Percentiles rank a stretch among this genome's conserved stretches.
Conservation (phyloP, 2,329 filamentous ascomycete genomes). For the Cryphonectria carpinicola region DNA sequence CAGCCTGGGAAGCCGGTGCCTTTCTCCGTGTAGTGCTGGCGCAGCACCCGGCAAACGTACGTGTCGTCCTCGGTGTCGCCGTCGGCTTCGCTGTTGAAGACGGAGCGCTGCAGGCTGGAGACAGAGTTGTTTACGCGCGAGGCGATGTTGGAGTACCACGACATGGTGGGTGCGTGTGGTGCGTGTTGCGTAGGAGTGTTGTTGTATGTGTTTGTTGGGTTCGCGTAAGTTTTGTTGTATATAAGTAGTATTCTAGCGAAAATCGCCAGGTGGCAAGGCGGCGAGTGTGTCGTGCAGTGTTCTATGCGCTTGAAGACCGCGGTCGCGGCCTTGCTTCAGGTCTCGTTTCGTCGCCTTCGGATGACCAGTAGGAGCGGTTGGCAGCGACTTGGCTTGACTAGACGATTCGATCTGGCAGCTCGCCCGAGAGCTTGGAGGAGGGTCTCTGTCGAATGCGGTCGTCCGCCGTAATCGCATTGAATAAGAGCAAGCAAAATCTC, state of each 20-base stretch:
- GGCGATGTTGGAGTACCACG: conserved; percentile 79
- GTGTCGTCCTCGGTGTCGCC: conserved; percentile 86
- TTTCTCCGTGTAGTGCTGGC: conserved; percentile 91
- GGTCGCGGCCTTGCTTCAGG: conserved; percentile 12
- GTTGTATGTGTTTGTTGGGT: background rate
- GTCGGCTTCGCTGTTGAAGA: conserved; percentile 64
- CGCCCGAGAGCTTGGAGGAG: background rate
- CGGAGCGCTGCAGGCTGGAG: conserved; percentile 58
- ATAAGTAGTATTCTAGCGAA: background rate
- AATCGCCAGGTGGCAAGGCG: background rate
- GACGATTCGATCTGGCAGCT: background rate
- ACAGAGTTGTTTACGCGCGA: conserved; percentile 68
- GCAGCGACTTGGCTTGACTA: background rate
- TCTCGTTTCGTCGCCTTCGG: conserved; percentile 21
- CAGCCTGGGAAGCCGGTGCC: conserved; percentile 79
- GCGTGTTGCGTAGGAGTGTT: background rate
- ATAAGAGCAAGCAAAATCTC: background rate
- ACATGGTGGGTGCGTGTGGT: conserved; percentile 55
- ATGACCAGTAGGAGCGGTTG: background rate
- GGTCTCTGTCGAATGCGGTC: background rate
- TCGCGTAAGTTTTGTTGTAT: background rate
- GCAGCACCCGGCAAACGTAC: conserved; percentile 90
- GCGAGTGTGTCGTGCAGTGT: background rate
- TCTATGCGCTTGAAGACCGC: conserved; percentile 7
- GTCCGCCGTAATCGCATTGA: background rate